Evolutionary conservation across 2,329 filamentous ascomycete genomes (phyloP), one percentile per base, ranked within the genome.

Genomic region (Gaeumannomyces sp.): DNA sequence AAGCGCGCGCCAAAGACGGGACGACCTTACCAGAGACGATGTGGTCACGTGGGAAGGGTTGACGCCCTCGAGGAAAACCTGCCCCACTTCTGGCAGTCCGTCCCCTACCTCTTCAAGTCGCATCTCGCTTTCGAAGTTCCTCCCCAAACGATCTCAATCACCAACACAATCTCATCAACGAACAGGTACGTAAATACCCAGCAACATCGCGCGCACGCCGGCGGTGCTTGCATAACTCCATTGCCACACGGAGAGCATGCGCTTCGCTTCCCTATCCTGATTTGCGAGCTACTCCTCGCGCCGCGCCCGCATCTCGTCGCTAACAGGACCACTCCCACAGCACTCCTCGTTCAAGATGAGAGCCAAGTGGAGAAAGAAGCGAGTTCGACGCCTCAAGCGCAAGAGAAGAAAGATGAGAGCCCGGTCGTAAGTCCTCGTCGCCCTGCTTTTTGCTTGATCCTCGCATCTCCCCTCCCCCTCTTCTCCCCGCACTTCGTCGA

Each of bases 341-440:
- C 45, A 53, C 22, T 25, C 45, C 71, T 74, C 73, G 78, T 81
- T 82, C 83, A 87, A 82, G 83, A 87, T 89, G 86, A 85, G 94
- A 95, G 93, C 93, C 80, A 98, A 98, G 88, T 98, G 95, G 95
- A 95, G 94, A 88, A 99, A 99, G 91, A 99, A 99, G 94, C 89
- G 95, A 81, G 93, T 97, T 84, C 88, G 95, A 78, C 90, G 95
- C 83, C 92, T 99, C 82, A 98, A 98, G 91, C 90, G 93, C 80
- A 99, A 99, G 93, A 93, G 95, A 86, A 96, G 95, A 93, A 99
- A 99, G 94, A 97, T 95, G 85, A 89, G 95, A 81, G 95, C 94
- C 77, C 85, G 95, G 85, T 93, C 89, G 95, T 98, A 87, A 87
- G 93, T 84, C 10, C 50, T 82, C 69, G 58, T 65, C 29, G 28